phyloP scores from a whole-genome alignment of 2,329 filamentous ascomycete species.

The Chaetomiaceae sp. region DNA sequence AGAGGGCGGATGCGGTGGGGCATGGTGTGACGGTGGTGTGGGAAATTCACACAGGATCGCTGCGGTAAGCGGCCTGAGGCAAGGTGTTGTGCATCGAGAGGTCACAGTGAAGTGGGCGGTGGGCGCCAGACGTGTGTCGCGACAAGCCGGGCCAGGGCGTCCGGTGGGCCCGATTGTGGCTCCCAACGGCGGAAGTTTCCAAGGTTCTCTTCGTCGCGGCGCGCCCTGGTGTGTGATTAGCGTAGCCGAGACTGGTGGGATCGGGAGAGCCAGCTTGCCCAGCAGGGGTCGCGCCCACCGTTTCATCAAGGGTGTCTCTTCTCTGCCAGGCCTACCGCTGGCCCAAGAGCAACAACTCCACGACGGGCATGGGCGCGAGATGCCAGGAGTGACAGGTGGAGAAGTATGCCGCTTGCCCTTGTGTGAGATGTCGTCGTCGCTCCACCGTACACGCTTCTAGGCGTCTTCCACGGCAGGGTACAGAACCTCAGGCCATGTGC shows the following conservation, averaged over 20 bases:
- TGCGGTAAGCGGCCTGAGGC: conserved; percentile 21
- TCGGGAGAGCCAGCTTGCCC: conserved; percentile 12
- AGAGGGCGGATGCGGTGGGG: conserved; percentile 22
- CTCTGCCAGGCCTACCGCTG: conserved; percentile 6
- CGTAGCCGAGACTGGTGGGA: conserved; percentile 16
- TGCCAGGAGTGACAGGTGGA: conserved; percentile 15
- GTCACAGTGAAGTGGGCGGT: conserved; percentile 23
- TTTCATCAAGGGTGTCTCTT: conserved; percentile 21
- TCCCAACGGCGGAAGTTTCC: conserved; percentile 25
- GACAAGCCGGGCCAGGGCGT: conserved; percentile 18
- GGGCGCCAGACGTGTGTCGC: conserved; percentile 20
- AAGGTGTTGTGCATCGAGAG: conserved; percentile 27
- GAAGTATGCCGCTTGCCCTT: not conserved
- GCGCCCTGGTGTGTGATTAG: conserved; percentile 20
- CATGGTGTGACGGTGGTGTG: conserved; percentile 23
- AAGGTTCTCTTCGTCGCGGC: conserved; percentile 16
- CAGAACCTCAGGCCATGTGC: not conserved
- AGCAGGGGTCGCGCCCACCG: conserved; percentile 20
- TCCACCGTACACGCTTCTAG: conserved; percentile 12
- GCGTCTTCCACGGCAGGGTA: conserved; percentile 15
- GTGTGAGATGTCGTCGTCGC: conserved; percentile 12
- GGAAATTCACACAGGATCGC: conserved; percentile 18
- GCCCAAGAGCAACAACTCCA: conserved; percentile 6
- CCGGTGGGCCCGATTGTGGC: conserved; percentile 18
- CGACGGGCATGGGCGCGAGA: conserved; percentile 10